Percentiles rank a stretch among this genome's conserved stretches.
phyloP scores from a whole-genome alignment of 2,329 filamentous ascomycete species.

The Phyllosticta citribraziliensis region DNA sequence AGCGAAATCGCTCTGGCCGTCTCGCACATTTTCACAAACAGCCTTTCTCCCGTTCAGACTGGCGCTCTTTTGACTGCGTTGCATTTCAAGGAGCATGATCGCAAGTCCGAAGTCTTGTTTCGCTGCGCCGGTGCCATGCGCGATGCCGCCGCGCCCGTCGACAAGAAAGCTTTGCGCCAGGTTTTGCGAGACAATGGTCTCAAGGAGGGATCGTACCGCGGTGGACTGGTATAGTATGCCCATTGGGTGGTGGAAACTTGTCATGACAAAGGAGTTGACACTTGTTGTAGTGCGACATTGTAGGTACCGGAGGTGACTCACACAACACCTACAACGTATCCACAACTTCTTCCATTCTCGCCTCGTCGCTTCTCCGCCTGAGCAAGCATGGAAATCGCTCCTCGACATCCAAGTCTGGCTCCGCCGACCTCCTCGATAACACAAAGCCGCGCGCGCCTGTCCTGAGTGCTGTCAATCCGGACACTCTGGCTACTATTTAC shows the following conservation, averaged over 20 bases:
- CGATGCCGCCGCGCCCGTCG: slow-evolving; percentile 62
- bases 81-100: slow-evolving; percentile 82
- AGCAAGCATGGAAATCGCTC: slow-evolving; percentile 96
- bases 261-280: not conserved
- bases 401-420: slow-evolving; percentile 90
- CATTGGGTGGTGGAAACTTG: slow-evolving; percentile 10
- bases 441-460: slow-evolving; percentile 64
- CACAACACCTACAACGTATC: slow-evolving; percentile 99
- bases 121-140: slow-evolving; percentile 80
- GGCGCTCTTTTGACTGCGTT: slow-evolving; percentile 81
- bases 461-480: slow-evolving; percentile 62
- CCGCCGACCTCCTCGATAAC: slow-evolving; percentile 77
- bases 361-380: slow-evolving; percentile 72
- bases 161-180: slow-evolving; percentile 50
- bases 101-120: slow-evolving; percentile 74
- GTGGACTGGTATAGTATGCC: slow-evolving; percentile 61
- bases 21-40: slow-evolving; percentile 82
- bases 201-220: slow-evolving; percentile 64
- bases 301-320: slow-evolving; percentile 90
- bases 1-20: slow-evolving; percentile 84
- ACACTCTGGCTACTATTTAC: slow-evolving; percentile 65
- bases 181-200: slow-evolving; percentile 52
- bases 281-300: slow-evolving; percentile 67
- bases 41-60: slow-evolving; percentile 77
- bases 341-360: slow-evolving; percentile 87